Evolutionary conservation across 495 filamentous ascomycete genomes (phyloP), one percentile per base, ranked within the genome.

Genomic region (Letharia lupina): DNA sequence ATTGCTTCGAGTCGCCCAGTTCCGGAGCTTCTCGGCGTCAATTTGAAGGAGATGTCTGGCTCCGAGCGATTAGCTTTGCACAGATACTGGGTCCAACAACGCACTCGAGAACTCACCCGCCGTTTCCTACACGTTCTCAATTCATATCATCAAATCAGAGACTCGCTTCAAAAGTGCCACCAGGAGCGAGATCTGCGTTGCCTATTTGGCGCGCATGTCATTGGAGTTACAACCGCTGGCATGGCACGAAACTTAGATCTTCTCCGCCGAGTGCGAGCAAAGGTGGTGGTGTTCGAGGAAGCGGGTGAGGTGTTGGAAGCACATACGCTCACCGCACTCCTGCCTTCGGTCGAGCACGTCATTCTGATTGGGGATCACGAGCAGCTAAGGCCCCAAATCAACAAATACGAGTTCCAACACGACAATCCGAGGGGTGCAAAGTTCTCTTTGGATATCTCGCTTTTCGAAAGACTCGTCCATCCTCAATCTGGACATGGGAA

Each of bases 341-440:
- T 93, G 39, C 89, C 89, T 3, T 83, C 81, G 0, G 73, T 91
- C 7, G 84, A 93, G 70, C 90, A 93, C 67, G 75, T 78, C 40
- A 90, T 93, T 65, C 79, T 87, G 20, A 92, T 94, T 65, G 89
- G 90, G 0, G 90, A 94, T 70, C 89, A 93, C 69, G 76, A 79
- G 9, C 89, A 94, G 67, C 79, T 93, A 11, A 81, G 87, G 8
- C 90, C 90, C 5, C 82, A 86, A 63, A 83, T 90, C 45, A 77
- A 85, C 18, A 89, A 87, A 65, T 87, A 86, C 68, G 78, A 84
- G 0, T 75, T 91, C 5, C 81, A 80, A 18, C 75, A 76, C n/a
- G 86, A 89, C 59, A 89, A 81, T 67, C 71, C 71, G 0, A 68
- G 70, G 50, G 87, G 87, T 6, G 69, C 70, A 15, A 75, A 79